Conservation (phyloP, 768 basidiomycete species). For the Boletales sp. region DNA sequence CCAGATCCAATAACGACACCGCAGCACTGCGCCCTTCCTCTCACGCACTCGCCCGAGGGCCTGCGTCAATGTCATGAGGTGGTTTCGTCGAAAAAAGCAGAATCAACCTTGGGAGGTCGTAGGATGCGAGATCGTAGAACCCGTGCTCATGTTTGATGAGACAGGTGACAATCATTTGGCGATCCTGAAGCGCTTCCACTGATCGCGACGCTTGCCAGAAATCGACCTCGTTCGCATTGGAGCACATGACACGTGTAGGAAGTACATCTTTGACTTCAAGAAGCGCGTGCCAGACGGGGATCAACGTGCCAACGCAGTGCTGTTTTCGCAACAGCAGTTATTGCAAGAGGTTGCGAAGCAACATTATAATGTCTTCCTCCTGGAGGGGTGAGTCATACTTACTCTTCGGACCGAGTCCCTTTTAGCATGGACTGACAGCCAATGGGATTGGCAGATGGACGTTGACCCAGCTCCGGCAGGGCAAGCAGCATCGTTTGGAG, state of each 20-base stretch:
- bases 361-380: slow-evolving; percentile 60
- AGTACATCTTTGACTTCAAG: slow-evolving; percentile 60
- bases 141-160: slow-evolving; percentile 61
- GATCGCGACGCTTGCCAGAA: slow-evolving; percentile 35
- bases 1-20: slow-evolving; percentile 15
- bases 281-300: slow-evolving; percentile 41
- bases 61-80: slow-evolving; percentile 25
- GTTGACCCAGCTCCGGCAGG: slow-evolving; percentile 60
- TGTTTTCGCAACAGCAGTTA: slow-evolving; percentile 64
- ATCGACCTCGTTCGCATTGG: slow-evolving; percentile 56
- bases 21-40: slow-evolving; percentile 10
- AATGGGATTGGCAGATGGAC: slow-evolving; percentile 49
- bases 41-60: slow-evolving; percentile 16
- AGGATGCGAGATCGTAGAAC: slow-evolving; percentile 58
- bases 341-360: slow-evolving; percentile 50
- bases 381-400: slow-evolving; percentile 69
- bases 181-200: slow-evolving; percentile 10
- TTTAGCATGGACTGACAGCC: slow-evolving; percentile 1
- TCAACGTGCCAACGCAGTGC: slow-evolving; percentile 50
- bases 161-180: slow-evolving; percentile 42
- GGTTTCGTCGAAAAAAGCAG: slow-evolving; percentile 49
- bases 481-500: slow-evolving; percentile 60
- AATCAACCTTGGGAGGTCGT: slow-evolving; percentile 76
- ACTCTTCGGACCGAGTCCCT: not conserved
- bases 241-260: slow-evolving; percentile 51